A percentile compares a stretch with the other conserved stretches of the same genome.
phyloP scores from a whole-genome alignment of 2,329 filamentous ascomycete species.

The Nemania serpens region DNA sequence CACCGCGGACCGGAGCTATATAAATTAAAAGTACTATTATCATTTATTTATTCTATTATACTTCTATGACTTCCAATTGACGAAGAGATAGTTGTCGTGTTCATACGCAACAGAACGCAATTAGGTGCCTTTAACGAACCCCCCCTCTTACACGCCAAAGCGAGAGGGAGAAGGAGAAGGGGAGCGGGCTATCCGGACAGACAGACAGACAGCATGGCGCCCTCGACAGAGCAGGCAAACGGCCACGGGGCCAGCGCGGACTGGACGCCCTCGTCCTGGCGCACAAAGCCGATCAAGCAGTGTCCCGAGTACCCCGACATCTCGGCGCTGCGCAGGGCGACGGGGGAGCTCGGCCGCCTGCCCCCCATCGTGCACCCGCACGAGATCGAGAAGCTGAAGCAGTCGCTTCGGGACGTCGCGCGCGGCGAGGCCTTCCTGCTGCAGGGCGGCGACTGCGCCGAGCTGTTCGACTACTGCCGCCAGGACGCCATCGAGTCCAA shows the following conservation, averaged over 20 bases:
- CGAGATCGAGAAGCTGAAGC: constrained; percentile 81
- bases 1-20: background rate
- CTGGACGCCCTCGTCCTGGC: constrained; percentile 73
- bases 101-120: background rate
- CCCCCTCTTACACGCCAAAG: background rate
- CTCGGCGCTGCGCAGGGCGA: constrained; percentile 61
- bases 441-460: constrained; percentile 95
- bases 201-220: constrained; percentile 19
- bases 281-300: constrained; percentile 79
- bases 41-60: background rate
- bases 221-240: constrained; percentile 21
- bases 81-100: background rate
- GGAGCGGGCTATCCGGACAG: no score
- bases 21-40: background rate
- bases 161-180: no score
- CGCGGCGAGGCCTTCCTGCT: constrained; percentile 89
- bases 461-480: constrained; percentile 96
- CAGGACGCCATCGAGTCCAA: constrained; percentile 90
- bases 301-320: constrained; percentile 70
- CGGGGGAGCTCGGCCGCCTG: constrained; percentile 67
- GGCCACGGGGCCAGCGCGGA: constrained; percentile 6
- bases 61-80: background rate
- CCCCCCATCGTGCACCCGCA: constrained; percentile 79
- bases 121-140: background rate
- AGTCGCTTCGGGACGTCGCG: constrained; percentile 82